Evolutionary conservation across 257 asterid genomes (phyloP).

Genomic region (Solanum virginianum): DNA sequence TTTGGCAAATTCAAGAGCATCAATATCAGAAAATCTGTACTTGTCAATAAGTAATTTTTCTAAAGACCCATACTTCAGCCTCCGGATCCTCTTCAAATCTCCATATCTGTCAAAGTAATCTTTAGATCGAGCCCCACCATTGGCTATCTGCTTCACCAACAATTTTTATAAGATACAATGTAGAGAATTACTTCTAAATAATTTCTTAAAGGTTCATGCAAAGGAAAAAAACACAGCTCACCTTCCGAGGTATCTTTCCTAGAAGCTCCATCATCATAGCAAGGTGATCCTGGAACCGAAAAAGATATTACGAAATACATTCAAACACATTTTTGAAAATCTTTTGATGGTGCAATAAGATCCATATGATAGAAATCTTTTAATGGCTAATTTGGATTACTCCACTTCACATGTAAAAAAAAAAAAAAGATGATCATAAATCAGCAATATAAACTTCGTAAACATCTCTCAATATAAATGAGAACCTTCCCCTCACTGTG

Average conservation of each 20-base stretch:
- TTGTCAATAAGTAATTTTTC: conserved; percentile 70
- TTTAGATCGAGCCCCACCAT: conserved; percentile 69
- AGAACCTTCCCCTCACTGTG: neutral
- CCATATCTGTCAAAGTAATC: conserved; percentile 93
- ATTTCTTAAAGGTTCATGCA: neutral
- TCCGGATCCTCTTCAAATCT: conserved; percentile 88
- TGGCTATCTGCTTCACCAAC: conserved; percentile 49
- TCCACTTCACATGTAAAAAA: neutral
- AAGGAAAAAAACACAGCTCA: conserved; percentile 7
- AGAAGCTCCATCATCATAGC: conserved; percentile 99
- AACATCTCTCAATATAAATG: neutral
- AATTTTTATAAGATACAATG: neutral
- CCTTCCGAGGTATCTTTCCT: conserved; percentile 95
- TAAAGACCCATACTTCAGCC: conserved; percentile 61
- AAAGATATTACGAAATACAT: neutral
- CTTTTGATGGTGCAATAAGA: neutral
- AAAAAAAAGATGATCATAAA: neutral
- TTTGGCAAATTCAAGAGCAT: conserved; percentile 58
- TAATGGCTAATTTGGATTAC: neutral
- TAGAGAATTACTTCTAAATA: neutral
- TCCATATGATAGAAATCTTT: neutral
- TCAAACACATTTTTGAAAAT: neutral
- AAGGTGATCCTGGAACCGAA: conserved; percentile 69
- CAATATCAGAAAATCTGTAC: conserved; percentile 39
- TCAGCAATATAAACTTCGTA: neutral